Evolutionary conservation across 768 basidiomycete species (phyloP).

Genomic region (Pholiota microspora): DNA sequence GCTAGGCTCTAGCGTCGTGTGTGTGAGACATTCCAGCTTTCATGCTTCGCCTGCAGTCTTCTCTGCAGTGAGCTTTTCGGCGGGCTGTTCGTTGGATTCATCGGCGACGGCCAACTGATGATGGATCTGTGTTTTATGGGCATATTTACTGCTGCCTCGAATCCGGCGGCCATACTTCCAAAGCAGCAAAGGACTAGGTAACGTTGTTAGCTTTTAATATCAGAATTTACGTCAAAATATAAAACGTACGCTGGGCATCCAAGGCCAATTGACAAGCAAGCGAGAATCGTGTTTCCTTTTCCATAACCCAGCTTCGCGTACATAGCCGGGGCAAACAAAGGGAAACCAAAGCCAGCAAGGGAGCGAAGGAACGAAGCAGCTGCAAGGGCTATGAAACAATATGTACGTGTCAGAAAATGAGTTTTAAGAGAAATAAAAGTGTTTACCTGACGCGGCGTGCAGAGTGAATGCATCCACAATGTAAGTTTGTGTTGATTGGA

Average conservation of each 20-base stretch:
- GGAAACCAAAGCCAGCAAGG: conserved; percentile 71
- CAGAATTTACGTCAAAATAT: neutral
- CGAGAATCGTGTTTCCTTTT: conserved; percentile 66
- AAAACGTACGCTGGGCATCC: conserved; percentile 56
- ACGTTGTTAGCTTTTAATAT: too few species aligned
- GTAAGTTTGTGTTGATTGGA: conserved; percentile 66
- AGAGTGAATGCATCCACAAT: conserved; percentile 66
- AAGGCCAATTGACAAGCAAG: conserved; percentile 51
- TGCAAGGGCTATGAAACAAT: conserved; percentile 47
- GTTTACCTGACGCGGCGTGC: conserved; percentile 63
- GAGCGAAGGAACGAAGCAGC: conserved; percentile 63
- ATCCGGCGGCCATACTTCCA: conserved; percentile 40
- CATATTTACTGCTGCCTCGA: conserved; percentile 45
- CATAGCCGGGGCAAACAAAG: conserved; percentile 74
- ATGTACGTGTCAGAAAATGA: neutral
- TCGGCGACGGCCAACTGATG: neutral
- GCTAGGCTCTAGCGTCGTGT: too few species aligned
- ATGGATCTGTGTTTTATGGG: conserved; percentile 21
- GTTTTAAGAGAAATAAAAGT: neutral
- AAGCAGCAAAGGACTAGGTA: conserved; percentile 34
- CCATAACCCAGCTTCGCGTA: conserved; percentile 66
- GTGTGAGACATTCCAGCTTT: too few species aligned
- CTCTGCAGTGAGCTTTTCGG: too few species aligned
- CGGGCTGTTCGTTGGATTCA: too few species aligned
- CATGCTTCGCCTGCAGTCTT: neutral